Base-by-base conservation (phyloP, 768 basidiomycete genomes). In the Dictyophora rubrovolvata region DNA sequence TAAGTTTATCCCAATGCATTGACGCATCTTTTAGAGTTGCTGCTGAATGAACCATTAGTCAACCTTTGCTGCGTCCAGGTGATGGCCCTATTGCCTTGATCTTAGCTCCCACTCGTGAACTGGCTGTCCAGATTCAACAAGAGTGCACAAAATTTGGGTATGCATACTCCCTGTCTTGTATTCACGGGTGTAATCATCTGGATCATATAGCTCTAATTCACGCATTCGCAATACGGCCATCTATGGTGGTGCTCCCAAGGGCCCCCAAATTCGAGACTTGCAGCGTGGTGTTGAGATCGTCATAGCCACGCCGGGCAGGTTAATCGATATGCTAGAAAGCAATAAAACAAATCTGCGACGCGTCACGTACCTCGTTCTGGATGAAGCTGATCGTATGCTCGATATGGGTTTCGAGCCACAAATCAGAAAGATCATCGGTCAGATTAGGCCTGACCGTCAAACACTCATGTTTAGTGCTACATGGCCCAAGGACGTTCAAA, bases 371-470 rank as follows among this genome's bases (percentile, higher is more conserved):
- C 81, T 99, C 46, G 96, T 99, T 69, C 90, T 99, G 85, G 96
- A 99, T 68, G 96, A 99, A 73, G 96, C 96, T 49, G 96, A 99
- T 77, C 91, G 96, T 68, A 99, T 99, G 96, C 81, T 99, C 63
- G 96, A 99, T 77, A 99, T 99, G 96, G 96, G 96, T 79, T 99
- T 99, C 76, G 96, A 99, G 75, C 96, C 96, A 55, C 96, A 99
- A 72, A 98, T 99, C 69, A 82, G 94, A 69, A 98, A 98, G 76
- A 97, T 99, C 64, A 90, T 98, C 64, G 78, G 86, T 65, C 96
- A 99, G 73, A 94, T 99, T 68, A 85, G 96, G 46, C 96, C 96
- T 48, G 96, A 99, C 76, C 84, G 96, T 67, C 96, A 99, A 70
- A 99, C 96, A 0, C 80, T 98, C 64, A 96, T 99, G 86, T 99